phyloP scores from a whole-genome alignment of 768 basidiomycete species.

The Boletus edulis region DNA sequence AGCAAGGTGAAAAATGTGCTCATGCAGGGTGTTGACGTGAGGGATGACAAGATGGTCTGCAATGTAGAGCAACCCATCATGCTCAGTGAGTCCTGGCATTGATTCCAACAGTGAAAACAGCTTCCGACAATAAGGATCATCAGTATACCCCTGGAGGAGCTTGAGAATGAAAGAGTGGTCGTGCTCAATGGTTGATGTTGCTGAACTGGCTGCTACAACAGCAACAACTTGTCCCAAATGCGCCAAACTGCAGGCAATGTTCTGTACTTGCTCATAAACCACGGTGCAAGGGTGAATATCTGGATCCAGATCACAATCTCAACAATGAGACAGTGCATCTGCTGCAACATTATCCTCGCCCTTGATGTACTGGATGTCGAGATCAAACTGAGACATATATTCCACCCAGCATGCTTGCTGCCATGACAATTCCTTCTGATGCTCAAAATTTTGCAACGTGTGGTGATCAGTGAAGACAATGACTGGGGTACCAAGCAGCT shows the following conservation, averaged over 20 bases:
- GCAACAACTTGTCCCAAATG: no score
- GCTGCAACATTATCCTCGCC: conserved; percentile 24
- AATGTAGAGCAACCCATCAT: neutral
- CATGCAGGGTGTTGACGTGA: accelerated
- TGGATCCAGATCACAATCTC: no score
- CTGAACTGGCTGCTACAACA: no score
- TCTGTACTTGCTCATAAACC: no score
- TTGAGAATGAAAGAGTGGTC: no score
- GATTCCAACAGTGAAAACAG: no score
- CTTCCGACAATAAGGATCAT: no score
- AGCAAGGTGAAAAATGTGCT: accelerated
- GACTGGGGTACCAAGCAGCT: neutral
- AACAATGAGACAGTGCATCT: neutral
- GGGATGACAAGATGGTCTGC: neutral
- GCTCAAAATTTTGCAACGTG: conserved; percentile 11
- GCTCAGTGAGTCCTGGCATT: no score
- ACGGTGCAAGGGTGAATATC: no score
- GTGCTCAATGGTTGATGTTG: no score
- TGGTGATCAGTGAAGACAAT: conserved; percentile 31
- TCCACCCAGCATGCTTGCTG: conserved; percentile 38
- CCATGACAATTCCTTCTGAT: neutral
- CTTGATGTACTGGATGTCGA: conserved; percentile 1
- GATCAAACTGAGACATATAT: conserved; percentile 37
- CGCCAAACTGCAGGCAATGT: no score
- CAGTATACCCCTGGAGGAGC: no score